A percentile compares a stretch with the other conserved stretches of the same genome.
These are phyloP conservation scores for Infundibulicybe gibba DNA, from an alignment of 768 basidiomycete species.

Conservation along the genomic window DNA sequence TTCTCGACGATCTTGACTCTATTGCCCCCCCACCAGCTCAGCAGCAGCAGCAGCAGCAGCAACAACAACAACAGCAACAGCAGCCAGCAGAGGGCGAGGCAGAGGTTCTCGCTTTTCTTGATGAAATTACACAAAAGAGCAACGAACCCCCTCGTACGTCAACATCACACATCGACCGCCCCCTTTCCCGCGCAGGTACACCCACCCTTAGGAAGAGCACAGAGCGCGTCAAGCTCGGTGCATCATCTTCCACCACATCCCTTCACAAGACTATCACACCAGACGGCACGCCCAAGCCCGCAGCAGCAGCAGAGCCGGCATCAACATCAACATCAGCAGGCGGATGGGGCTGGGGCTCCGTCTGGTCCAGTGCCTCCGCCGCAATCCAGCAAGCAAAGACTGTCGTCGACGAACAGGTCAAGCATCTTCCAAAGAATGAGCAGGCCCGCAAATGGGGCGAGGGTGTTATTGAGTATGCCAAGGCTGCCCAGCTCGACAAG, in stretches of 20 bases:
- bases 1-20: slow-evolving; percentile 93
- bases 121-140: slow-evolving; percentile 93
- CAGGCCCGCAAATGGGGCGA: slow-evolving; percentile 88
- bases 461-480: slow-evolving; percentile 83
- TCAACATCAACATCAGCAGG: slow-evolving; percentile 15
- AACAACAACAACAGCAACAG: slow-evolving; percentile 12
- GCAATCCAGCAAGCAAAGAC: slow-evolving; percentile 85
- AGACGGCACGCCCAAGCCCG: slow-evolving; percentile 16
- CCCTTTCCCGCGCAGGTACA: slow-evolving; percentile 62
- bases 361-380: slow-evolving; percentile 86
- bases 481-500: slow-evolving; percentile 86
- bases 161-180: slow-evolving; percentile 50
- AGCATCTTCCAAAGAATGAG: slow-evolving; percentile 80
- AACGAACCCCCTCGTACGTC: slow-evolving; percentile 68
- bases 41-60: slow-evolving; percentile 5
- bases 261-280: slow-evolving; percentile 26
- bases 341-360: slow-evolving; percentile 80
- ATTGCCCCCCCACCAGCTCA: slow-evolving; percentile 41
- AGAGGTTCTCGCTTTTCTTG: slow-evolving; percentile 88
- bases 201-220: slow-evolving; percentile 73
- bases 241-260: slow-evolving; percentile 36
- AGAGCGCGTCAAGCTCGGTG: slow-evolving; percentile 69
- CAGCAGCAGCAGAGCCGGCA: slow-evolving; percentile 11
- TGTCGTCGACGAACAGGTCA: slow-evolving; percentile 92
- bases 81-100: slow-evolving; percentile 57